Evolutionary conservation across 306 rosid genomes (phyloP).

Genomic region (Lagenaria siceraria): DNA sequence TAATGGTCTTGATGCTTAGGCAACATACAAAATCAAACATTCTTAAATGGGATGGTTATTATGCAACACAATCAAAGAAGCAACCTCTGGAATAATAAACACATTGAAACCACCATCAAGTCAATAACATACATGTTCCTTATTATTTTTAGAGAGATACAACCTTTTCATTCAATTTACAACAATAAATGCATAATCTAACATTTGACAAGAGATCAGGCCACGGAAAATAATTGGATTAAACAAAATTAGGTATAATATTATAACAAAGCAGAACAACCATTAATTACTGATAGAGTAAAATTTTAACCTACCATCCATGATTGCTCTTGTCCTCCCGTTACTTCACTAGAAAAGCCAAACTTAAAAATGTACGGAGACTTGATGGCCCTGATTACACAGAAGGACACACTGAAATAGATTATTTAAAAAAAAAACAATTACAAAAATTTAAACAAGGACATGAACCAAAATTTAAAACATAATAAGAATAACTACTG

Average conservation of each 20-base stretch:
- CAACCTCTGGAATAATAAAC: neutral
- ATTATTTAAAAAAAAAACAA: neutral
- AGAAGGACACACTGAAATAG: neutral
- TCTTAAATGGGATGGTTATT: neutral
- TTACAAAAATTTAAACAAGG: neutral
- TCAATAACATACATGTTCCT: neutral
- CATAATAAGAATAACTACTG: neutral
- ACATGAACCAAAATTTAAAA: neutral
- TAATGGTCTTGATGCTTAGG: neutral
- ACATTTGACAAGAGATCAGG: neutral
- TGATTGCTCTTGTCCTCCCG: neutral
- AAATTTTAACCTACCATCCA: slow-evolving; percentile 1
- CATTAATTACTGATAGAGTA: neutral
- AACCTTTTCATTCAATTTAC: neutral
- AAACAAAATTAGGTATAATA: neutral
- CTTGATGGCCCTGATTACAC: neutral
- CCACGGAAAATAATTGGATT: neutral
- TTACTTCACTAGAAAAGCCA: neutral
- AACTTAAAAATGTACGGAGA: neutral
- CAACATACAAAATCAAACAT: neutral
- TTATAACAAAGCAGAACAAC: neutral
- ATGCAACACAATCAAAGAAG: neutral
- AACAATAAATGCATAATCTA: neutral
- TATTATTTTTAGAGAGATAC: neutral
- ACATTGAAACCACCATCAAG: neutral